Base-by-base conservation (phyloP, 257 asterid genomes). In the Orobanche coerulescens region DNA sequence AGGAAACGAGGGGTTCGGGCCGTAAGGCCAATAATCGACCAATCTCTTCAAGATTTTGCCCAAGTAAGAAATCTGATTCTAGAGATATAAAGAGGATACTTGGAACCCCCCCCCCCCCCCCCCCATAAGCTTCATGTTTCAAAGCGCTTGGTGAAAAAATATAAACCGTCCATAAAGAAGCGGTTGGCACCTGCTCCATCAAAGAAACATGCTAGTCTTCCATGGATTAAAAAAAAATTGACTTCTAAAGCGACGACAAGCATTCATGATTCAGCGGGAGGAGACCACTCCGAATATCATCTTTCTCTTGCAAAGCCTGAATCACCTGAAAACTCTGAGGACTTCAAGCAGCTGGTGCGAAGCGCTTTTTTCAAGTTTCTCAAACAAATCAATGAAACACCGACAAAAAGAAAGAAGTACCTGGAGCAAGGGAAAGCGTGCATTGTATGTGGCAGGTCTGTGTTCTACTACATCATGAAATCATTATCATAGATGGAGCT, bases 381-480 rank as follows among this genome's bases (percentile, higher is more conserved):
- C 62, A 84, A 85, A 68, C 82, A 75, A 68, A 72, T 78, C 65
- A 76, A 77, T 59, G 88, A 79, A 72, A 78, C 79, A n/a, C 76
- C 73, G 8, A 71, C 67, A 18, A 77, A 77, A 65, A 82, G 88
- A 64, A 77, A 65, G 65, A 79, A 73, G 47, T 76, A 64, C 78
- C 51, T 10, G 66, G 84, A 78, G 67, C 77, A 75, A 66, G 84
- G 78, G 72, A 71, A 65, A 52, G 67, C 68, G 82, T 87, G 95
- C 82, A 68, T 76, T 63, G 82, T 76, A 23, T 82, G 90, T 52
- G 83, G 87, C 84, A 82, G 93, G 93, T 87, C 75, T 75, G 91
- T 86, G 75, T 68, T 77, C 72, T 73, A n/a, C n/a, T n/a, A 65
- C 68, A 65, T 64, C 71, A 65, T 75, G 76, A 46, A 76, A 62